Evolutionary conservation across 106 monocot genomes (phyloP).

Genomic region (Gastrodia elata): DNA sequence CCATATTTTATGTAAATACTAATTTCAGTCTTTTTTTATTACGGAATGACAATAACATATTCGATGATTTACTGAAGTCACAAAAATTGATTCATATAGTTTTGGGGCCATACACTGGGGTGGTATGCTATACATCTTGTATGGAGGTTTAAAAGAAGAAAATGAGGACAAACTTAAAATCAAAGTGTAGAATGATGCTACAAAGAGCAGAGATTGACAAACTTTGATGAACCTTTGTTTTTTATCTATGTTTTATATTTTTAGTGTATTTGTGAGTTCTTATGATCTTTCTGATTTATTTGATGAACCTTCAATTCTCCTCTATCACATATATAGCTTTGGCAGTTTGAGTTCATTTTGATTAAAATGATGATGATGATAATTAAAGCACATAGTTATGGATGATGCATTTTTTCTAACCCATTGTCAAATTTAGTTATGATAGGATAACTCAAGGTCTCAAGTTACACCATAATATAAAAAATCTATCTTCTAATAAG

Average conservation of each 20-base stretch:
- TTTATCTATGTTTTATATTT: neutral
- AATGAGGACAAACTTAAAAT: neutral
- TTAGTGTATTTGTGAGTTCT: neutral
- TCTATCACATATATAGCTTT: neutral
- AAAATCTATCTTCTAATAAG: too few species aligned
- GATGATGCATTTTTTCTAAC: neutral
- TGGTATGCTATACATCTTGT: neutral
- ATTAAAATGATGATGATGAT: neutral
- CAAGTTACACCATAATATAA: too few species aligned
- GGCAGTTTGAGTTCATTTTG: neutral
- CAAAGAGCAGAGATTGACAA: neutral
- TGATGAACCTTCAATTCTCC: too few species aligned
- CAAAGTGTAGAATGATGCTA: neutral
- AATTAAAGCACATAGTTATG: neutral
- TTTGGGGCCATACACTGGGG: neutral
- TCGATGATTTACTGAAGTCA: neutral
- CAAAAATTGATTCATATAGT: neutral
- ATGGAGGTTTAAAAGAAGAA: neutral
- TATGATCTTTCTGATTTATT: neutral
- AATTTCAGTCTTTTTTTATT: neutral
- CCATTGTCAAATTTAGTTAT: neutral
- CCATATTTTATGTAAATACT: neutral
- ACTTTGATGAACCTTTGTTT: neutral
- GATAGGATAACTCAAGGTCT: neutral
- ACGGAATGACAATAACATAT: neutral